A percentile compares a stretch with the other conserved stretches of the same genome.
Conservation (phyloP, 352 stramenopile genomes). For the Globisporangium perplexum region DNA sequence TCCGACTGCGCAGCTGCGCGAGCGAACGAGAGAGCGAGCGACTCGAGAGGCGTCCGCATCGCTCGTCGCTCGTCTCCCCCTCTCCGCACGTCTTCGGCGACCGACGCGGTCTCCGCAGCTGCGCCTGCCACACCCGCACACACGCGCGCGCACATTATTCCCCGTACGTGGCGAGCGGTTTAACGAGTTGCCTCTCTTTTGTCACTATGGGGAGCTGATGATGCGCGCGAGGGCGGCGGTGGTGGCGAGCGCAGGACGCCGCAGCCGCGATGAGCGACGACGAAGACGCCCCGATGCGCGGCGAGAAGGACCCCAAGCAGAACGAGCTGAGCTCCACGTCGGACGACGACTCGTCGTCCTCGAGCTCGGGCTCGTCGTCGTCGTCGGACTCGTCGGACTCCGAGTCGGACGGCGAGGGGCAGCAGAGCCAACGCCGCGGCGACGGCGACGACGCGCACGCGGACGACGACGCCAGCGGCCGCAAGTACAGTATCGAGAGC, state of each 20-base stretch:
- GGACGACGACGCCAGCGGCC: slow-evolving; percentile 9
- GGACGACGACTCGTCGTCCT: slow-evolving; percentile 74
- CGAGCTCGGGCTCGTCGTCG: slow-evolving; percentile 60
- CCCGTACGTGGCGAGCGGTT: background rate
- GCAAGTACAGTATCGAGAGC: slow-evolving; percentile 37
- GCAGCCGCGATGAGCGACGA: slow-evolving; percentile 21
- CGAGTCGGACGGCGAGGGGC: slow-evolving; percentile 48
- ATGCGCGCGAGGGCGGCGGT: background rate
- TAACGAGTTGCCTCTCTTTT: background rate
- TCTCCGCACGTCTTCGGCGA: no score
- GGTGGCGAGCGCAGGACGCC: background rate
- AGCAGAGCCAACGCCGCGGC: slow-evolving; percentile 20
- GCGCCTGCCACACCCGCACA: no score
- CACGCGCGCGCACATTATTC: background rate
- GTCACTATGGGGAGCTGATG: background rate
- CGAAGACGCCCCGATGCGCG: slow-evolving; percentile 11
- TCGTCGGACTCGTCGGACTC: slow-evolving; percentile 77
- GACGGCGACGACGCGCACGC: slow-evolving; percentile 12
- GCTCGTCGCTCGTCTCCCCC: no score
- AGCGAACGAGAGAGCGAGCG: no score
- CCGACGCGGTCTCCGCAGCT: background rate
- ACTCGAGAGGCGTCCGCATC: background rate
- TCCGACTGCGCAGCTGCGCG: no score
- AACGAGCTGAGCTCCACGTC: slow-evolving; percentile 50
- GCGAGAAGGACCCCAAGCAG: slow-evolving; percentile 23